Percentiles rank a stretch among this genome's conserved stretches.
phyloP scores from a whole-genome alignment of 768 basidiomycete genomes.

The Amylocystis lapponica region DNA sequence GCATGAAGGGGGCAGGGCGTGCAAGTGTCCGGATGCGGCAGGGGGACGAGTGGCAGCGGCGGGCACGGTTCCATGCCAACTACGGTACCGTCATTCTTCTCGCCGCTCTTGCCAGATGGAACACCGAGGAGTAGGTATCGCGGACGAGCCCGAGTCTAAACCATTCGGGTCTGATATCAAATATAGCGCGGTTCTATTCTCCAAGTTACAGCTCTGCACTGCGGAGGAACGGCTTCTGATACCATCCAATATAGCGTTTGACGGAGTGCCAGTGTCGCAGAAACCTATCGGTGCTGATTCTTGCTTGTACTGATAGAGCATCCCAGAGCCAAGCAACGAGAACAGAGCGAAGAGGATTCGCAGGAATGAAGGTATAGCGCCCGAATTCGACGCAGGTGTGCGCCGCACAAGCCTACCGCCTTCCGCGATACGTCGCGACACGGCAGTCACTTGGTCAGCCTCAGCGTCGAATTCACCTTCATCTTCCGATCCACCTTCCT shows the following conservation, averaged over 20 bases:
- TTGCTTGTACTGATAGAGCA: constrained; percentile 48
- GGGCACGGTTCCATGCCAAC: constrained; percentile 39
- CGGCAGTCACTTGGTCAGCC: constrained; percentile 25
- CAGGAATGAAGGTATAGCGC: constrained; percentile 26
- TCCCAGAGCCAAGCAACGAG: constrained; percentile 11
- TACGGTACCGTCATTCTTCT: too few species aligned
- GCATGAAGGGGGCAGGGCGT: constrained; percentile 57
- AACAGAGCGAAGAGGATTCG: constrained; percentile 39
- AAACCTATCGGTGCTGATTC: constrained; percentile 72
- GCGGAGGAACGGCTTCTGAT: constrained; percentile 41
- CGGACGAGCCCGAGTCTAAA: constrained; percentile 9
- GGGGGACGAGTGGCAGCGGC: constrained; percentile 45
- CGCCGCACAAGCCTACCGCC: constrained; percentile 20
- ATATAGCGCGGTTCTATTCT: constrained; percentile 46
- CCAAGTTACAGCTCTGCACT: constrained; percentile 49
- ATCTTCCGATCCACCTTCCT: constrained; percentile 12
- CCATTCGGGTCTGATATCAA: constrained; percentile 17
- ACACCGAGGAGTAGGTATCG: constrained; percentile 9
- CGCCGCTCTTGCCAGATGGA: too few species aligned
- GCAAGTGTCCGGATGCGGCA: constrained; percentile 57
- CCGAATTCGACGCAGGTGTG: background rate
- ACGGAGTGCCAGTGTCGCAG: constrained; percentile 60
- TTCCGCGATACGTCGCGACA: constrained; percentile 36
- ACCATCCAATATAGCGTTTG: constrained; percentile 50
- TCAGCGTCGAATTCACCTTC: constrained; percentile 3